Evolutionary conservation across 2,329 filamentous ascomycete species (phyloP).

Genomic region (Rosellinia necatrix): DNA sequence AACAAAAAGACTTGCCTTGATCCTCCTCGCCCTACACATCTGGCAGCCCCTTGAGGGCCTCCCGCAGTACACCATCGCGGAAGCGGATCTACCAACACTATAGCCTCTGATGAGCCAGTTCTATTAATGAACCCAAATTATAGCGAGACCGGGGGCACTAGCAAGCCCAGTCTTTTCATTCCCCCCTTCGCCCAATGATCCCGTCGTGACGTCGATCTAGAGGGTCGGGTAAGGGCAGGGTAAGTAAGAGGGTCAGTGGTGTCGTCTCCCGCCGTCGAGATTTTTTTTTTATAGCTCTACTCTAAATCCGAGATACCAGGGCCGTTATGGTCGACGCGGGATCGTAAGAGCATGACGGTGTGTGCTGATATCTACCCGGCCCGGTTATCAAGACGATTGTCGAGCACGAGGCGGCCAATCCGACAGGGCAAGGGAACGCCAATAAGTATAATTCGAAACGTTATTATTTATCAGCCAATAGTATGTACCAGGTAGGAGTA

Average conservation of each 20-base stretch:
- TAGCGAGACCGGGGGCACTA: neutral
- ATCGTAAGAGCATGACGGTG: neutral
- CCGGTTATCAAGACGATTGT: neutral
- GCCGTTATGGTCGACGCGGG: neutral
- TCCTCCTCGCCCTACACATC: conserved; percentile 73
- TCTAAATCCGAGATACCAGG: neutral
- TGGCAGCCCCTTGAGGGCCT: conserved; percentile 72
- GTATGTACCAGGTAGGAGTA: neutral
- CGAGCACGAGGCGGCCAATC: neutral
- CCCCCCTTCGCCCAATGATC: neutral
- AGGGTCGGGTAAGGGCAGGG: neutral
- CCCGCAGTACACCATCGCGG: conserved; percentile 66
- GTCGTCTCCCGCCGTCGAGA: neutral
- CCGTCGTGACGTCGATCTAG: neutral
- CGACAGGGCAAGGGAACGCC: neutral
- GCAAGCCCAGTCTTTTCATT: neutral
- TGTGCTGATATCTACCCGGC: neutral
- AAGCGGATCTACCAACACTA: neutral
- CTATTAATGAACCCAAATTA: neutral
- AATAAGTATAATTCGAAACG: neutral
- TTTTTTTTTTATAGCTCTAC: too few relatives aligned
- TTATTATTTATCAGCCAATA: conserved; percentile 5
- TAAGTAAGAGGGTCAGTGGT: too few relatives aligned
- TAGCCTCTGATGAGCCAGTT: neutral
- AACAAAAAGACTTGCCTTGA: conserved; percentile 77